Evolutionary conservation across 2,329 filamentous ascomycete species (phyloP).

Genomic region (Colletotrichum ledebouriae): DNA sequence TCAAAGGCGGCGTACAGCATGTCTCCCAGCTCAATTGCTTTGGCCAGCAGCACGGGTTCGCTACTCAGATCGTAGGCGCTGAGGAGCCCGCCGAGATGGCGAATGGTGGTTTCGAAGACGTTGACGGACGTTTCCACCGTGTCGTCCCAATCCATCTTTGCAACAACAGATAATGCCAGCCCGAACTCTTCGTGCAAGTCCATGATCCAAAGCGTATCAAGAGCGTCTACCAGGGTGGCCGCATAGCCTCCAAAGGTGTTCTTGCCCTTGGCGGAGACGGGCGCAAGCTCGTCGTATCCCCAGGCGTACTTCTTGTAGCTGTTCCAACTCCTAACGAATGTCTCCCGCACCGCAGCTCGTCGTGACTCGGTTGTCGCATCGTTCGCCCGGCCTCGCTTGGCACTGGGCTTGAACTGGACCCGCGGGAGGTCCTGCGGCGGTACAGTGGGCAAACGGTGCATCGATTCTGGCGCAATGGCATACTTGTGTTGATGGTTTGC

Average conservation of each 20-base stretch:
- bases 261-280: constrained; percentile 54
- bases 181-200: constrained; percentile 64
- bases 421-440: constrained; percentile 28
- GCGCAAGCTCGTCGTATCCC: constrained; percentile 61
- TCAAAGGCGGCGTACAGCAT: constrained; percentile 77
- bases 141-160: constrained; percentile 65
- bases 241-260: constrained; percentile 62
- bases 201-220: constrained; percentile 70
- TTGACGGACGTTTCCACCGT: constrained; percentile 61
- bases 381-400: constrained; percentile 28
- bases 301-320: constrained; percentile 62
- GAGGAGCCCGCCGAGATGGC: constrained; percentile 77
- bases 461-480: constrained; percentile 31
- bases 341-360: constrained; percentile 49
- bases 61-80: constrained; percentile 77
- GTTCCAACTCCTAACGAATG: constrained; percentile 55
- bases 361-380: constrained; percentile 38
- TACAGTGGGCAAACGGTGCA: constrained; percentile 33
- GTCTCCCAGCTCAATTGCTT: constrained; percentile 74
- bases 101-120: constrained; percentile 79
- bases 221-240: constrained; percentile 59
- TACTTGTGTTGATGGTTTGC: constrained; percentile 33
- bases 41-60: constrained; percentile 66
- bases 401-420: constrained; percentile 38
- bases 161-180: constrained; percentile 56